phyloP scores from a whole-genome alignment of 148 eudicot genomes.

The Camellia lanceoleosa region DNA sequence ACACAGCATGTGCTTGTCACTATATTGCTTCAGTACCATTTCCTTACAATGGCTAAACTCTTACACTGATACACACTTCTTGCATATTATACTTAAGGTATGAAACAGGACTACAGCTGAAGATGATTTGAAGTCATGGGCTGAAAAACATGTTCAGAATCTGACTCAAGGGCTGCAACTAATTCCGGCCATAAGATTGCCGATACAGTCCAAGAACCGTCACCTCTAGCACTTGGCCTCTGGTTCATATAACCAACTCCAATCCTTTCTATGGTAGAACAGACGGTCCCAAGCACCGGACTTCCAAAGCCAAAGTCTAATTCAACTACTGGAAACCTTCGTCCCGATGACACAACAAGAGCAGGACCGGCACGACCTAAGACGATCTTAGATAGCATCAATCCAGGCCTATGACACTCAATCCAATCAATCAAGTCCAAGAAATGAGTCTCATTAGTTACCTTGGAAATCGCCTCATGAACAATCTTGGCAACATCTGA shows the following conservation, averaged over 20 bases:
- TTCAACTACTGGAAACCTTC: slow-evolving; percentile 20
- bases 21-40: no score
- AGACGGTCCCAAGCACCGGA: slow-evolving; percentile 35
- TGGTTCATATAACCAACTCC: slow-evolving; percentile 43
- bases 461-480: slow-evolving; percentile 23
- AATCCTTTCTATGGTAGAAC: slow-evolving; percentile 34
- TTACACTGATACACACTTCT: background rate
- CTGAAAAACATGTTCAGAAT: slow-evolving; percentile 28
- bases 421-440: slow-evolving; percentile 37
- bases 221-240: slow-evolving; percentile 30
- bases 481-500: slow-evolving; percentile 22
- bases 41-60: background rate
- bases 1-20: no score
- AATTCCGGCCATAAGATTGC: slow-evolving; percentile 40
- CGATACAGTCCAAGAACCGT: slow-evolving; percentile 39
- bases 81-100: background rate
- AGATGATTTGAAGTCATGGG: slow-evolving; percentile 29
- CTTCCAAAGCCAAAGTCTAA: slow-evolving; percentile 26
- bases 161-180: slow-evolving; percentile 33
- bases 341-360: slow-evolving; percentile 24
- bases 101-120: slow-evolving; percentile 15
- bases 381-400: slow-evolving; percentile 31
- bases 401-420: slow-evolving; percentile 33
- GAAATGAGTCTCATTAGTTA: slow-evolving; percentile 30
- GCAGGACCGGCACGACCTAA: slow-evolving; percentile 33